Conservation (phyloP, 306 rosid genomes). For the Quercus berberidifolia region DNA sequence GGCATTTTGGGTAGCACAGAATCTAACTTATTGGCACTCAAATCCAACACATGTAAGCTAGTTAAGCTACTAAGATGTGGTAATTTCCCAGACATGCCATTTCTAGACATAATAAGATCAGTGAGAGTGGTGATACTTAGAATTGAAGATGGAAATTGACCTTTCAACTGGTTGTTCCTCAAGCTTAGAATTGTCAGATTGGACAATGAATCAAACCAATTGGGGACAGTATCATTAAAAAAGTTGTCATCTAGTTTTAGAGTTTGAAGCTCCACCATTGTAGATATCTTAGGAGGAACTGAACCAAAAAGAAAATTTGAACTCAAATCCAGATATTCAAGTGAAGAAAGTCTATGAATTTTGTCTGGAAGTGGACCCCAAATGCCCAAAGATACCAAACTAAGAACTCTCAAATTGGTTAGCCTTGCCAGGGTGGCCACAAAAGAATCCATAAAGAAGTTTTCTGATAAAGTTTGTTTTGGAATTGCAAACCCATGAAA, state of each 20-base stretch:
- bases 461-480: slow-evolving; percentile 60
- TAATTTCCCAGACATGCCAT: slow-evolving; percentile 51
- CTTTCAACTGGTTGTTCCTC: slow-evolving; percentile 57
- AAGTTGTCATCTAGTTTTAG: slow-evolving; percentile 62
- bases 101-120: slow-evolving; percentile 52
- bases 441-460: slow-evolving; percentile 79
- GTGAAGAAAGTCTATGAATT: slow-evolving; percentile 65
- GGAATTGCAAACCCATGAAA: slow-evolving; percentile 63
- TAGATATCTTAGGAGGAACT: slow-evolving; percentile 74
- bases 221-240: slow-evolving; percentile 67
- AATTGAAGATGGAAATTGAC: slow-evolving; percentile 62
- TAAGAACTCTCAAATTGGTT: slow-evolving; percentile 58
- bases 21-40: slow-evolving; percentile 49
- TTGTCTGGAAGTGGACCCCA: slow-evolving; percentile 93
- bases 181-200: slow-evolving; percentile 55
- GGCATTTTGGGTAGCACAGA: slow-evolving; percentile 58
- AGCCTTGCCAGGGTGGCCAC: slow-evolving; percentile 78
- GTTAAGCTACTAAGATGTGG: slow-evolving; percentile 55
- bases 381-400: slow-evolving; percentile 77
- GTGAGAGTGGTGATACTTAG: slow-evolving; percentile 32
- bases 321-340: slow-evolving; percentile 79
- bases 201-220: slow-evolving; percentile 52
- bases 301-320: slow-evolving; percentile 84
- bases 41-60: slow-evolving; percentile 49
- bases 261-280: slow-evolving; percentile 63